These are phyloP conservation scores for Cladophialophora exuberans DNA, from an alignment of 2,329 filamentous ascomycete genomes.

Conservation along the genomic window DNA sequence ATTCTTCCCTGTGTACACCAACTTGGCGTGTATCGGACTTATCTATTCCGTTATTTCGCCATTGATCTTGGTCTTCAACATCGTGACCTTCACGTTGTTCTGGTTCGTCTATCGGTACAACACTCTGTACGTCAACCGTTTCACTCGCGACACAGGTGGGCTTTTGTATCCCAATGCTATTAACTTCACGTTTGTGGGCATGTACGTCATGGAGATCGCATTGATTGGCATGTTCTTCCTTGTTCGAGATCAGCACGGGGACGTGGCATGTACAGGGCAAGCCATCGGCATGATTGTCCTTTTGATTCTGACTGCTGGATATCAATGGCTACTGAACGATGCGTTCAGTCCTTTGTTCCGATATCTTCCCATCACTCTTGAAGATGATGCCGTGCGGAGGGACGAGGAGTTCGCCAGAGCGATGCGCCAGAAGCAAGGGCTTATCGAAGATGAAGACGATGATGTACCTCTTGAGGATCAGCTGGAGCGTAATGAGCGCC, in stretches of 20 bases:
- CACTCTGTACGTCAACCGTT: slow-evolving; percentile 91
- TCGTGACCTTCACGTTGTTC: slow-evolving; percentile 86
- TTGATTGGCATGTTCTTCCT: slow-evolving; percentile 90
- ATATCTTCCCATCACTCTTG: slow-evolving; percentile 90
- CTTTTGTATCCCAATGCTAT: slow-evolving; percentile 89
- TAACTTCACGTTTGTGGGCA: slow-evolving; percentile 91
- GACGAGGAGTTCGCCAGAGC: slow-evolving; percentile 85
- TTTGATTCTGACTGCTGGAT: slow-evolving; percentile 70
- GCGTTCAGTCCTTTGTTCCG: slow-evolving; percentile 84
- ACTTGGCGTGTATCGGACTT: slow-evolving; percentile 88
- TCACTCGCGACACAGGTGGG: slow-evolving; percentile 87
- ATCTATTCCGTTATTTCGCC: slow-evolving; percentile 90
- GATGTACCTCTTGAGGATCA: slow-evolving; percentile 50
- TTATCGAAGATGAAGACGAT: slow-evolving; percentile 59
- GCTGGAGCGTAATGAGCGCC: slow-evolving; percentile 49
- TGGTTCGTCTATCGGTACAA: slow-evolving; percentile 98
- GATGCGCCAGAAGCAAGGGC: slow-evolving; percentile 70
- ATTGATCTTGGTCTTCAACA: slow-evolving; percentile 87
- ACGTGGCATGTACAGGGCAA: slow-evolving; percentile 69
- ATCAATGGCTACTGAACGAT: slow-evolving; percentile 77
- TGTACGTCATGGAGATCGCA: slow-evolving; percentile 93
- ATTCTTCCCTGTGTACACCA: slow-evolving; percentile 95
- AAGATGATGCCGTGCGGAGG: slow-evolving; percentile 90
- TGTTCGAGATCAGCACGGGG: slow-evolving; percentile 59
- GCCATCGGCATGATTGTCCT: slow-evolving; percentile 83